Conservation (phyloP, 1,284 basidiomycete genomes). For the Cryptococcus depauperatus region DNA sequence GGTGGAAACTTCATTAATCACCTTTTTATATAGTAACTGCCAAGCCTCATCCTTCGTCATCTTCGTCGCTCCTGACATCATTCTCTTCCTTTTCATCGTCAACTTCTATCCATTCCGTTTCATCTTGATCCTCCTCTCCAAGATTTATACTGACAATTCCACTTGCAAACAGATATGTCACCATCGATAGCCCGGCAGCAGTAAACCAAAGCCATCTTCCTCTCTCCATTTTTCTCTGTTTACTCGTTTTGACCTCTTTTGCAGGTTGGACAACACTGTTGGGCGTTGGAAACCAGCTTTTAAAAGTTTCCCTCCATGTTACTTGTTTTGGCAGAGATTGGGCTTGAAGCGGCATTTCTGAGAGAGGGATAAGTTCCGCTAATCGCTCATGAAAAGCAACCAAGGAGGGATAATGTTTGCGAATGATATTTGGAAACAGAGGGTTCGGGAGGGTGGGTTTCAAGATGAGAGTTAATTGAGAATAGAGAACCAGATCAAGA, state of each 20-base stretch:
- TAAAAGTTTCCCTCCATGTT: background rate
- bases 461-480: conserved; percentile 42
- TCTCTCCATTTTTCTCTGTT: conserved; percentile 25
- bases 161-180: conserved; percentile 31
- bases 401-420: conserved; percentile 28
- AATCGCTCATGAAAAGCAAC: conserved; percentile 31
- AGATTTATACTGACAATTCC: conserved; percentile 34
- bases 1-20: too few relatives aligned
- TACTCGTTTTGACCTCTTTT: conserved; percentile 13
- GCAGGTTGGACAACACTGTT: conserved; percentile 15
- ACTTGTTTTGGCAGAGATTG: background rate
- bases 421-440: conserved; percentile 36
- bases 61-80: too few relatives aligned
- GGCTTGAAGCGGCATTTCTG: conserved; percentile 9
- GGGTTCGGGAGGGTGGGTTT: conserved; percentile 37
- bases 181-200: conserved; percentile 27
- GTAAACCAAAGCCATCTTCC: conserved; percentile 38
- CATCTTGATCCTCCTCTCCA: conserved; percentile 11
- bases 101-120: too few relatives aligned
- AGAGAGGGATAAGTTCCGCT: conserved; percentile 14
- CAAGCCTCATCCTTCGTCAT: background rate
- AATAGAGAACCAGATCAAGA: conserved; percentile 39
- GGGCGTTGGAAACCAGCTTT: conserved; percentile 3
- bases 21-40: too few relatives aligned
- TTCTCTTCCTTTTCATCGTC: too few relatives aligned